Conservation (phyloP, 2,329 filamentous ascomycete species). For the Aspergillus persii region DNA sequence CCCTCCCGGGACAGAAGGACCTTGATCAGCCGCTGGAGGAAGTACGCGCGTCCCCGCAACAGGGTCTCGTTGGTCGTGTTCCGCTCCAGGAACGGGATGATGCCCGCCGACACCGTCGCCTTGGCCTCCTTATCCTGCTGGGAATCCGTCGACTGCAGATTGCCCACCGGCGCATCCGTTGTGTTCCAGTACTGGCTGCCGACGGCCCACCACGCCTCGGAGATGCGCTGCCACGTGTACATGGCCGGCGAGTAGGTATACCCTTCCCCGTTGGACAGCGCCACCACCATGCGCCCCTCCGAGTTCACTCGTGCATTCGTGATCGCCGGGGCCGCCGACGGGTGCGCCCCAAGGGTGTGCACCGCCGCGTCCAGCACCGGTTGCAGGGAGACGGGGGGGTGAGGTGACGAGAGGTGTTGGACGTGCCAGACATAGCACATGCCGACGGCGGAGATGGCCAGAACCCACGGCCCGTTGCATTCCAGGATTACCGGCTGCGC, state of each 20-base stretch:
- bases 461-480: conserved; percentile 81
- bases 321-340: conserved; percentile 76
- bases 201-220: conserved; percentile 96
- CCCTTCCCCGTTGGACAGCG: conserved; percentile 89
- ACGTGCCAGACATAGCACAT: conserved; percentile 94
- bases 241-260: conserved; percentile 84
- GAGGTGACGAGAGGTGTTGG: conserved; percentile 74
- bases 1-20: conserved; percentile 82
- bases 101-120: conserved; percentile 74
- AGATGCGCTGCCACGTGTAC: conserved; percentile 92
- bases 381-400: conserved; percentile 84
- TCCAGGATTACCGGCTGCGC: conserved; percentile 93
- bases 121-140: conserved; percentile 55
- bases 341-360: conserved; percentile 73
- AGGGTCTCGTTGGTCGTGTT: conserved; percentile 93
- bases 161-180: conserved; percentile 83
- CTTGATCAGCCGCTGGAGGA: conserved; percentile 88
- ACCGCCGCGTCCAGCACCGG: conserved; percentile 85
- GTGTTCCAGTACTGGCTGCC: conserved; percentile 99
- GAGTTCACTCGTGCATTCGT: conserved; percentile 91
- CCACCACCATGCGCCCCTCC: conserved; percentile 80
- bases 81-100: conserved; percentile 88
- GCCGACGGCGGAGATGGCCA: conserved; percentile 85
- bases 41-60: conserved; percentile 86
- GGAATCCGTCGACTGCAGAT: conserved; percentile 69